Evolutionary conservation across 768 basidiomycete genomes (phyloP), one percentile per base, ranked within the genome.

Genomic region (Gautieria morchelliformis): DNA sequence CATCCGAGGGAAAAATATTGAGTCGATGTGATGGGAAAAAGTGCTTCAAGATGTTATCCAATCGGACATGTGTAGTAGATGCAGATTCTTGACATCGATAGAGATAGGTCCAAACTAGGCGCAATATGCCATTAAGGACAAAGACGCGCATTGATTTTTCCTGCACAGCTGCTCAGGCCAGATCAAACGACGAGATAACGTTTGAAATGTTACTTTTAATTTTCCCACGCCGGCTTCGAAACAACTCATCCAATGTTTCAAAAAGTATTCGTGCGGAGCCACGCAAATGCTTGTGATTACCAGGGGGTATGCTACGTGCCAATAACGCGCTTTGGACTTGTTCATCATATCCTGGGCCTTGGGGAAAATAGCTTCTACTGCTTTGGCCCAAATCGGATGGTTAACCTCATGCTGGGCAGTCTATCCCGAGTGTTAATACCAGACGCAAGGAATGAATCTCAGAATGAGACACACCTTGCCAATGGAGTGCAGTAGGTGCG

Each of bases 401-500:
- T 96, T 96, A 50, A 94, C 93, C 71, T 97, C 93, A 6, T 91
- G 93, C 71, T 93, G 92, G 0, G 91, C 94, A 40, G 87, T 94
- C 89, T 93, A 53, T 9, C 32, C 9, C 32, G 24, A 30, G 7
- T 49, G 24, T 49, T 22, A 49, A 30, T 19, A 17, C 22, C 39
- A 40, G 56, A 27, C 20, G 20, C 20, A 51, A 49, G 58, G 48
- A 53, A 10, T 53, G 58, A 17, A 44, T n/a, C 48, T 49, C 48
- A 33, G 35, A 6, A 7, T 15, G 52, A 41, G 42, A 49, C 70
- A 44, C 58, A 87, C 91, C 79, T 95, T 93, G 60, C 85, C 87
- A 48, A 95, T 89, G 0, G 91, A 87, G 72, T 95, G 92, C 41
- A 97, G 68, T 11, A 95, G 65, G 37, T 81, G 74, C 3, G 83